Evolutionary conservation across 2,329 filamentous ascomycete species (phyloP).

Genomic region (Pseudogymnoascus sp.): DNA sequence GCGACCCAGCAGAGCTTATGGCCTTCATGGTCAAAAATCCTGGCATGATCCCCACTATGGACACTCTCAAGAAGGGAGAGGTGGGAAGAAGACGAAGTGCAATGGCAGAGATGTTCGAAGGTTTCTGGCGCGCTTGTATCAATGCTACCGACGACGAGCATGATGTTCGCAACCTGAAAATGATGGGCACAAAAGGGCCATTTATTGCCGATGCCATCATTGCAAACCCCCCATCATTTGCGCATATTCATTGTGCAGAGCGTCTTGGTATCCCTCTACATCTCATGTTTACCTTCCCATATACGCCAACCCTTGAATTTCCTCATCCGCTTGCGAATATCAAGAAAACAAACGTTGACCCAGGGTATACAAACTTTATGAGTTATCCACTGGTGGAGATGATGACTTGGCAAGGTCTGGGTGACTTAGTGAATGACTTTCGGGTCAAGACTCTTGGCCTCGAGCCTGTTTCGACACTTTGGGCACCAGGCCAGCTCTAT

Average conservation of each 20-base stretch:
- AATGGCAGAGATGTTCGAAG: slow-evolving; percentile 78
- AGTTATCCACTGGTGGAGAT: slow-evolving; percentile 72
- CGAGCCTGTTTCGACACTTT: slow-evolving; percentile 65
- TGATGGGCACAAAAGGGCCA: slow-evolving; percentile 55
- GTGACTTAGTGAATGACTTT: slow-evolving; percentile 68
- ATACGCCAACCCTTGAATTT: slow-evolving; percentile 66
- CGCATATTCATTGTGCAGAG: slow-evolving; percentile 74
- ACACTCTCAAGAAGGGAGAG: slow-evolving; percentile 67
- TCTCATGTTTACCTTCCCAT: slow-evolving; percentile 82
- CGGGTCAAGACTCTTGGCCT: slow-evolving; percentile 59
- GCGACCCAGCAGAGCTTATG: slow-evolving; percentile 76
- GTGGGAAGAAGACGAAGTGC: slow-evolving; percentile 59
- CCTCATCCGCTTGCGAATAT: slow-evolving; percentile 71
- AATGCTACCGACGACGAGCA: slow-evolving; percentile 65
- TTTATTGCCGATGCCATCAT: slow-evolving; percentile 77
- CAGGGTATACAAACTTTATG: slow-evolving; percentile 69
- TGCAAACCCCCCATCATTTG: slow-evolving; percentile 73
- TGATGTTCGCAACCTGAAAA: slow-evolving; percentile 53
- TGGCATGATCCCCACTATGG: slow-evolving; percentile 67
- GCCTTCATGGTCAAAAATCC: slow-evolving; percentile 80
- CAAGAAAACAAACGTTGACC: slow-evolving; percentile 60
- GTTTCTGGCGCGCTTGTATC: slow-evolving; percentile 74
- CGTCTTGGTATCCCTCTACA: slow-evolving; percentile 63
- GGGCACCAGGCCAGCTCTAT: slow-evolving; percentile 66
- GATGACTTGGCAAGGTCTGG: slow-evolving; percentile 79